Evolutionary conservation across 495 filamentous ascomycete genomes (phyloP), one percentile per base, ranked within the genome.

Genomic region (Recurvomyces mirabilis): DNA sequence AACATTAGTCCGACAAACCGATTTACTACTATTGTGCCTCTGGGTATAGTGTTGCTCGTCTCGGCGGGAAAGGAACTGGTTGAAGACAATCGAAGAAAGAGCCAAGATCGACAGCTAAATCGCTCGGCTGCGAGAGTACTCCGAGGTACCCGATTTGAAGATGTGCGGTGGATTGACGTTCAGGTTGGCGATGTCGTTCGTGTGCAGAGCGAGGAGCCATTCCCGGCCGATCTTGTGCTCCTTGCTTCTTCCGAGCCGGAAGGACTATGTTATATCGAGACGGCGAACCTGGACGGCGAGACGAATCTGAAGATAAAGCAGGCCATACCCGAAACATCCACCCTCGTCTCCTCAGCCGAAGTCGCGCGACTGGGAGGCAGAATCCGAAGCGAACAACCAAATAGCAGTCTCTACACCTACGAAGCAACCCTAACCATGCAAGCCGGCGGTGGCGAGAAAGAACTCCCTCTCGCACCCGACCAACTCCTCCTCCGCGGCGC

Each of bases 251-350:
- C 93, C 5, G 93, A 99, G 61, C 93, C 93, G 1, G 93, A 99
- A 64, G 93, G 93, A 49, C 62, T 99, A 43, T 99, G 93, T 63
- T 99, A 99, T 57, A 99, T 96, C 56, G 93, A 99, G 69, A 99
- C 93, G 0, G 91, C 93, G 23, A 99, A 99, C 59, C 66, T 99
- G 41, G 93, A 99, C 55, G 93, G 93, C 43, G 93, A 99, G 62
- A 99, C 93, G 15, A 99, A 99, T 58, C 68, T 99, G 44, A 99
- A 99, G 61, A 94, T 99, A 65, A 99, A 99, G 66, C 93, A 99
- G 68, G 88, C 81, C 22, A 82, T 95, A 39, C 91, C 93, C 1
- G 93, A 99, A 67, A 96, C 93, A 1, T 78, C 81, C 40, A 73
- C 82, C 47, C 67, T 94, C 44, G 91, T 96, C 43, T 93, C 82